phyloP scores from a whole-genome alignment of 164 flowering plant species.

The Piper betle region DNA sequence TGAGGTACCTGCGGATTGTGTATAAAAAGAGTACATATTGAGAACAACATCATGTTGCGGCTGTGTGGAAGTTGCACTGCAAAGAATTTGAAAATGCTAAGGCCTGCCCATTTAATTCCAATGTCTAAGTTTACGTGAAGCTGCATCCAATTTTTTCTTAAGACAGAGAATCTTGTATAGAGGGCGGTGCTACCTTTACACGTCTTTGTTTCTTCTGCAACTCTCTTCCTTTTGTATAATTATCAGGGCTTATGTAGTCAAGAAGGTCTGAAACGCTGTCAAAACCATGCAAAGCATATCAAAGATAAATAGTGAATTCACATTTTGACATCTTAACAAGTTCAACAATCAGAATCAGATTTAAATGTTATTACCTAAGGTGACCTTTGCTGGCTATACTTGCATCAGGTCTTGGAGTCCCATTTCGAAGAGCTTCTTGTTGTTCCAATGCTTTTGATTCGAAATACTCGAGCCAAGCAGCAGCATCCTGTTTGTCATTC shows the following conservation, averaged over 20 bases:
- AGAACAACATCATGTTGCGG: background rate
- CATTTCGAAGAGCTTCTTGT: conserved; percentile 85
- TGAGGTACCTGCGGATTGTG: conserved; percentile 30
- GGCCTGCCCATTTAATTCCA: background rate
- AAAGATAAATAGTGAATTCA: background rate
- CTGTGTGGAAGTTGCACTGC: background rate
- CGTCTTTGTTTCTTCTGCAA: conserved; percentile 54
- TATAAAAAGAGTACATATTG: background rate
- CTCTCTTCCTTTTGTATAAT: conserved; percentile 44
- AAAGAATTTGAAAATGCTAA: background rate
- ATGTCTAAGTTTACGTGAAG: background rate
- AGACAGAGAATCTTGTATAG: background rate
- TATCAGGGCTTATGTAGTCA: conserved; percentile 75
- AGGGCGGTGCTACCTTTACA: conserved; percentile 39
- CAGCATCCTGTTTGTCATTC: conserved; percentile 55
- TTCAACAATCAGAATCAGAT: conserved; percentile 5
- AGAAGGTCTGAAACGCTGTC: conserved; percentile 93
- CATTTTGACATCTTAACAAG: conserved; percentile 9
- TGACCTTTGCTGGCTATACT: conserved; percentile 94
- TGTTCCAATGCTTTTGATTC: conserved; percentile 81
- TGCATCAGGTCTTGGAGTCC: conserved; percentile 83
- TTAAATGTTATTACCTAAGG: conserved; percentile 64
- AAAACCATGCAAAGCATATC: conserved; percentile 15
- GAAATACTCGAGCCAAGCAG: conserved; percentile 94
- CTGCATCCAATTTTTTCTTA: background rate